phyloP scores from a whole-genome alignment of 2,329 filamentous ascomycete species.

The Fusarium armeniacum region DNA sequence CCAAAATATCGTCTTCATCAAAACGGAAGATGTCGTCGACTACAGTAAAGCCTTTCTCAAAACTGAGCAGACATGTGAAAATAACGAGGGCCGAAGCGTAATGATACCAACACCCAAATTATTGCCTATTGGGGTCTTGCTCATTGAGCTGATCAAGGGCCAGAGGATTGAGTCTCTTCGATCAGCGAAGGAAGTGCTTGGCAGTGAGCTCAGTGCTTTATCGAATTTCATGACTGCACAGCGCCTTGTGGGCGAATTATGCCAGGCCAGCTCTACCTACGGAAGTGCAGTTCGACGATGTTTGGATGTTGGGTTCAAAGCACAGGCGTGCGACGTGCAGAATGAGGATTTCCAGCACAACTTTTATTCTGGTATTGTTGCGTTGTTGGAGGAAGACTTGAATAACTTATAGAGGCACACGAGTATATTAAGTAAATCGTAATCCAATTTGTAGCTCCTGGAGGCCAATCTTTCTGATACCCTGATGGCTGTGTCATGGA shows the following conservation, averaged over 20 bases:
- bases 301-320: slow-evolving; percentile 1
- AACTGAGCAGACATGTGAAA: accelerated
- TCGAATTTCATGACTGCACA: neutral
- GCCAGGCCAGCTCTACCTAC: neutral
- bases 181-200: neutral
- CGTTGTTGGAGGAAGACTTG: neutral
- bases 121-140: neutral
- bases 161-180: neutral
- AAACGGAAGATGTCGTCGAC: neutral
- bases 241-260: neutral
- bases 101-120: neutral
- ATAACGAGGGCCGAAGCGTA: accelerated
- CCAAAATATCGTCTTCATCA: neutral
- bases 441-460: neutral
- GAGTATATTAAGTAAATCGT: accelerated
- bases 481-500: too few relatives aligned
- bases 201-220: neutral
- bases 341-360: slow-evolving; percentile 7
- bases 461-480: too few relatives aligned
- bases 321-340: neutral
- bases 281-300: neutral
- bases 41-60: neutral
- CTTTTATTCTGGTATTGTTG: slow-evolving; percentile 10
- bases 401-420: neutral
- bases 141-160: neutral